These are phyloP conservation scores for Ceratocystis colombiana DNA, from an alignment of 2,329 filamentous ascomycete species.

Conservation along the genomic window DNA sequence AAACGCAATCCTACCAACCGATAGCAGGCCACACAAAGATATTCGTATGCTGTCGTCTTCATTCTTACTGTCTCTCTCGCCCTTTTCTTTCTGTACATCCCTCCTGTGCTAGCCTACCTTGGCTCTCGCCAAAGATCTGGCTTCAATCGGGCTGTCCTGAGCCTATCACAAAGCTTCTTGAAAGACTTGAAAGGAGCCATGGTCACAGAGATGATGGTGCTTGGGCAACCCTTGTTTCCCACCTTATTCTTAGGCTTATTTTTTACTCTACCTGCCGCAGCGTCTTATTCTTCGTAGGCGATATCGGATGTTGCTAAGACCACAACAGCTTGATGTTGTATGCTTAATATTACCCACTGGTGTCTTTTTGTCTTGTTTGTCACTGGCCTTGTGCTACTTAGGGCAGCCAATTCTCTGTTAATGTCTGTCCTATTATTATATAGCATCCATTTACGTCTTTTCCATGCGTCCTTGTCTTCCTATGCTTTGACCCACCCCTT, in stretches of 20 bases:
- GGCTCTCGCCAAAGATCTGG: conserved; percentile 1
- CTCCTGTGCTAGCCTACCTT: neutral
- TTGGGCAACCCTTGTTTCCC: neutral
- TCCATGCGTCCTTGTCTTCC: too few species aligned
- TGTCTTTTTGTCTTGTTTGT: neutral
- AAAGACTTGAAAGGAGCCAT: neutral
- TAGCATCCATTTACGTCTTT: too few species aligned
- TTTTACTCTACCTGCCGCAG: neutral
- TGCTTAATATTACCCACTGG: neutral
- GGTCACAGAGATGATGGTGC: neutral
- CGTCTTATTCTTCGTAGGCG: neutral
- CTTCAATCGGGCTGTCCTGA: neutral
- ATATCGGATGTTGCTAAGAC: neutral
- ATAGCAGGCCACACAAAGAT: conserved; percentile 1
- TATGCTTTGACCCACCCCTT: too few species aligned
- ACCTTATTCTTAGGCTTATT: neutral
- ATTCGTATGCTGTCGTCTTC: neutral
- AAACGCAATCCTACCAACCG: neutral
- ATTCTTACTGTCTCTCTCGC: neutral
- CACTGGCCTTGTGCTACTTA: neutral
- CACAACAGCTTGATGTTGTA: neutral
- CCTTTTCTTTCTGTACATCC: neutral
- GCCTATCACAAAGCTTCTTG: conserved; percentile 1
- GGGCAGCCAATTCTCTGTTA: neutral
- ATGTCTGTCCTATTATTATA: neutral